Percentiles rank a stretch among this genome's conserved stretches.
Evolutionary conservation across 148 eudicot genomes (phyloP).

Genomic region (Rhododendron molle): DNA sequence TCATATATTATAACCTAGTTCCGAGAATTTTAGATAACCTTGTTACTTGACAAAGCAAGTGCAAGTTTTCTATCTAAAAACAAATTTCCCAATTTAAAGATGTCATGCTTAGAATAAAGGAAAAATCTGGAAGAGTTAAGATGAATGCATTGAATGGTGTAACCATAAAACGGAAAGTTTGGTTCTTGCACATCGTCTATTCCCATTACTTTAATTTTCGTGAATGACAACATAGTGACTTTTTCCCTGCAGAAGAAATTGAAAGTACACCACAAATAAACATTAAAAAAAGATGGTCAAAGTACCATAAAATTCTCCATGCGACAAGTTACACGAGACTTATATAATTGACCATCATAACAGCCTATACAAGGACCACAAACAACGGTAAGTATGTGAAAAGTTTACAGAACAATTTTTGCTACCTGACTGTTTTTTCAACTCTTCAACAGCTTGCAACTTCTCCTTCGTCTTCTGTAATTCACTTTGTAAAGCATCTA

Average conservation of each 20-base stretch:
- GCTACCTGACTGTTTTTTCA: constrained; percentile 87
- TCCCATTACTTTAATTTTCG: background rate
- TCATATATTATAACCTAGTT: background rate
- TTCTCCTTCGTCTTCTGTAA: constrained; percentile 85
- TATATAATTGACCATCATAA: no score
- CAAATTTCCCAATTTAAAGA: background rate
- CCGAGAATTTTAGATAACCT: background rate
- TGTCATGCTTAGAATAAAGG: background rate
- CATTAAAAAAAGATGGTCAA: background rate
- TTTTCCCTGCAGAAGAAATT: background rate
- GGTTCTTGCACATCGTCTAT: background rate
- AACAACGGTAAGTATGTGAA: background rate
- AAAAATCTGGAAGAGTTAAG: background rate
- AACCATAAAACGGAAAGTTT: background rate
- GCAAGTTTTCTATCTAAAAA: background rate
- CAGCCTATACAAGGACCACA: background rate
- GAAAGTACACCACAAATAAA: background rate
- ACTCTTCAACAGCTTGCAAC: constrained; percentile 86
- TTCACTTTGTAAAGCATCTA: constrained; percentile 84
- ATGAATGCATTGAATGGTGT: background rate
- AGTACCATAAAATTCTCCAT: background rate
- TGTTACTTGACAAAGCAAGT: background rate
- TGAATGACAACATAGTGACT: background rate
- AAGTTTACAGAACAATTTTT: background rate
- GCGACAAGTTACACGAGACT: background rate